Conservation (phyloP, 192 early-diverging fungal genomes). For the Glomus cerebriforme region DNA sequence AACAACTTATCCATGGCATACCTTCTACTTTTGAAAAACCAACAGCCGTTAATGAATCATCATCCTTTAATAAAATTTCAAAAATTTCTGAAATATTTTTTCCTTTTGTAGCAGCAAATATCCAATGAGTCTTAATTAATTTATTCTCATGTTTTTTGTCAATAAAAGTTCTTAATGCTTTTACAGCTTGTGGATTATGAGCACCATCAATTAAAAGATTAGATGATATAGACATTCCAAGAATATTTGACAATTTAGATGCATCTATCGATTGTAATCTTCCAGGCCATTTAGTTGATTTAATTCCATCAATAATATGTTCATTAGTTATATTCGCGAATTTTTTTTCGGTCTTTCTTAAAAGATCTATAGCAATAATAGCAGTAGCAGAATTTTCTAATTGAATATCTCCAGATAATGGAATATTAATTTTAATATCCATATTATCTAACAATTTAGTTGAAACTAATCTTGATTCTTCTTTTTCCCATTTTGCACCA, state of each 20-base stretch:
- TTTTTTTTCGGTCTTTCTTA: constrained; percentile 48
- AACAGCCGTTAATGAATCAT: constrained; percentile 69
- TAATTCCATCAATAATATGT: constrained; percentile 64
- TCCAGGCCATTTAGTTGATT: constrained; percentile 77
- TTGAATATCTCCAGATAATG: constrained; percentile 78
- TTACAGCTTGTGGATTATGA: constrained; percentile 79
- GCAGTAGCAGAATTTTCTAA: constrained; percentile 78
- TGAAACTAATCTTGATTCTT: neutral
- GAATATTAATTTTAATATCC: constrained; percentile 48
- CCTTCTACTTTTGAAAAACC: constrained; percentile 75
- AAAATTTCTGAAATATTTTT: constrained; percentile 70
- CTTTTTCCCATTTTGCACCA: constrained; percentile 34
- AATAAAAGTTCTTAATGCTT: constrained; percentile 67
- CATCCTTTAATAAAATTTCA: constrained; percentile 49
- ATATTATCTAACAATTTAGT: neutral
- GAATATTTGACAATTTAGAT: constrained; percentile 9
- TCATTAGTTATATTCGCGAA: constrained; percentile 47
- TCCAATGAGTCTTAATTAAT: constrained; percentile 64
- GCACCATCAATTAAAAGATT: constrained; percentile 87
- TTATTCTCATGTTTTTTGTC: constrained; percentile 39
- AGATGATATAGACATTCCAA: neutral
- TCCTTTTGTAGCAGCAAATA: constrained; percentile 72
- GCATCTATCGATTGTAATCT: constrained; percentile 70
- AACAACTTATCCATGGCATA: constrained; percentile 86
- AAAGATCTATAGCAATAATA: constrained; percentile 57